Percentiles rank a stretch among this genome's conserved stretches.
phyloP scores from a whole-genome alignment of 108 stramenopile genomes.

The Aureococcus anophagefferens region DNA sequence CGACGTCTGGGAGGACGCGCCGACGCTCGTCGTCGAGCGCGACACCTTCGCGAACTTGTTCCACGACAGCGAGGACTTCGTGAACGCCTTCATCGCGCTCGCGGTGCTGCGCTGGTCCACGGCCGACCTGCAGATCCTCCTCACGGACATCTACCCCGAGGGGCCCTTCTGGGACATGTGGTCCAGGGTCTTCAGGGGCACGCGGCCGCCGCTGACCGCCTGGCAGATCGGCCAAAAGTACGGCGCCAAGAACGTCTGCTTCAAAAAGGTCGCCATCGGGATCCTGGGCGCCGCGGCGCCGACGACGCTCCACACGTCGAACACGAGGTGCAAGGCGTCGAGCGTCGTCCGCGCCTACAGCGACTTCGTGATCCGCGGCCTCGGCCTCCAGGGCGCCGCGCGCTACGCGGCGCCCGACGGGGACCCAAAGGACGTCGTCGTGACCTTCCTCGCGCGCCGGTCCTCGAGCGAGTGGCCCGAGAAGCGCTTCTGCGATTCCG shows the following conservation, averaged over 20 bases:
- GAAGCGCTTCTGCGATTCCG: conserved; percentile 22
- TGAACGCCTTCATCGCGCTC: conserved; percentile 34
- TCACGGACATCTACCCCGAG: conserved; percentile 33
- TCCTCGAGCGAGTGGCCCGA: conserved; percentile 31
- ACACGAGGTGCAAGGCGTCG: conserved; percentile 26
- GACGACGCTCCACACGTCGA: conserved; percentile 18
- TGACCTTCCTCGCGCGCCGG: conserved; percentile 34
- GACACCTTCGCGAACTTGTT: conserved; percentile 42
- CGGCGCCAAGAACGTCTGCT: conserved; percentile 26
- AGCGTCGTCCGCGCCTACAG: conserved; percentile 28
- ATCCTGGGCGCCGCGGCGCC: conserved; percentile 36
- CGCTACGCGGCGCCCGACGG: background rate
- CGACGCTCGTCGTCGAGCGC: conserved; percentile 18
- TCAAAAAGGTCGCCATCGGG: conserved; percentile 23
- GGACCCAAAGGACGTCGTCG: conserved; percentile 17
- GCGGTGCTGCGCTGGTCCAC: conserved; percentile 21
- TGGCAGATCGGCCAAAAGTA: conserved; percentile 24
- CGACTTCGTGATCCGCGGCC: conserved; percentile 31
- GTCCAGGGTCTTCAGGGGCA: conserved; percentile 18
- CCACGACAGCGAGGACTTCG: conserved; percentile 38
- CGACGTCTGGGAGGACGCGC: conserved; percentile 26
- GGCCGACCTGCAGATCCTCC: conserved; percentile 20
- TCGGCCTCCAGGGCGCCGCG: background rate
- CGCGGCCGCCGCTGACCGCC: conserved; percentile 13
- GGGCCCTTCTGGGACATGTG: conserved; percentile 35